These are phyloP conservation scores for Alternaria ventricosa DNA, from an alignment of 2,329 filamentous ascomycete species.

Conservation along the genomic window DNA sequence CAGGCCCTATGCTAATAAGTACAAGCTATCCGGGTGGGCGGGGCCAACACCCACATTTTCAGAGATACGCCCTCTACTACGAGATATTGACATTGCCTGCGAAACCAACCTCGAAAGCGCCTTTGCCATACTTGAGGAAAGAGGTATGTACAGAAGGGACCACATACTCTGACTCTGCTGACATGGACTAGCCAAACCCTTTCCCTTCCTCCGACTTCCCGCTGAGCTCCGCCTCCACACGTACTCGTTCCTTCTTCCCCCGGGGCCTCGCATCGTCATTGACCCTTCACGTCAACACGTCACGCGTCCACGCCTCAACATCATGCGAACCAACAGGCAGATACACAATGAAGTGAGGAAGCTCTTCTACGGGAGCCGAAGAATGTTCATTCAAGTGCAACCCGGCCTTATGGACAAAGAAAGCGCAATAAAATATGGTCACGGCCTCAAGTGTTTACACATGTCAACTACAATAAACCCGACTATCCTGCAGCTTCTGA, in stretches of 20 bases:
- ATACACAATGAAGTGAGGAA: conserved; percentile 23
- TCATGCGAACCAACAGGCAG: conserved; percentile 25
- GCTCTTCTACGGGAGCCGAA: conserved; percentile 21
- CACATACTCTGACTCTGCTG: background rate
- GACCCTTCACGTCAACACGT: background rate
- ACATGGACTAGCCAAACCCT: conserved; percentile 22
- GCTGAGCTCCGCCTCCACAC: conserved; percentile 32
- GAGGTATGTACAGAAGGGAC: conserved; percentile 13
- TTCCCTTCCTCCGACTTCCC: conserved; percentile 30
- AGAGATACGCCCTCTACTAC: conserved; percentile 22
- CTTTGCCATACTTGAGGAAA: conserved; percentile 18
- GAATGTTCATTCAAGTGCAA: conserved; percentile 17
- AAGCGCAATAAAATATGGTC: too few species aligned
- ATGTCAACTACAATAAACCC: background rate
- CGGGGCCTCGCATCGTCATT: conserved; percentile 12
- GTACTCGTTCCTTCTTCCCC: conserved; percentile 26
- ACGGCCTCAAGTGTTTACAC: background rate
- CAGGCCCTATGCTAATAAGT: conserved; percentile 22
- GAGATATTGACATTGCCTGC: conserved; percentile 23
- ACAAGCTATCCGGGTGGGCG: conserved; percentile 13
- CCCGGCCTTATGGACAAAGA: background rate
- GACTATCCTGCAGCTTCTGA: background rate
- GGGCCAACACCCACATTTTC: conserved; percentile 31
- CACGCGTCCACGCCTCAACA: conserved; percentile 12
- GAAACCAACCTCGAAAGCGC: conserved; percentile 20